Base-by-base conservation (phyloP, 148 eudicot genomes). In the Spergularia bocconei region DNA sequence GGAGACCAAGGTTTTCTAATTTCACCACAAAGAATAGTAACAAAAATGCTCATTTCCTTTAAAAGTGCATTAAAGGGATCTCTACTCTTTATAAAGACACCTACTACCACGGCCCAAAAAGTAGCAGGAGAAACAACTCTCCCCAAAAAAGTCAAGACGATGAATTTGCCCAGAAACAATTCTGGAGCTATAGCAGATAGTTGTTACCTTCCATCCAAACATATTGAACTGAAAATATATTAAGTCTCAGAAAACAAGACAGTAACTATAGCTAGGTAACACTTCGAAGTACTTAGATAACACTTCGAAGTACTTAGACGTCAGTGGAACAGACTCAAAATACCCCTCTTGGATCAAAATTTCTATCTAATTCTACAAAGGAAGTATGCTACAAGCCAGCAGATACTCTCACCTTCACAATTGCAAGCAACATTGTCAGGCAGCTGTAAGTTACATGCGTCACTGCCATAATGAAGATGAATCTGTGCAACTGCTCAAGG, bases 401-500 rank as follows among this genome's bases (percentile, higher is more conserved):
- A 70, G 50, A 61, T 33, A 55, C 17, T 47, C 61, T 60, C 72
- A 95, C 99, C 99, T 95, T 92, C 56, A 95, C 93, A 70, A 95
- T 87, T 53, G 99, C 99, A 62, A 95, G 90, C 90, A 95, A 83
- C 99, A 95, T 95, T 69, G 99, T 90, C 70, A 95, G 87, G 86
- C 97, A 95, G 84, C 99, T 95, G 80, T 95, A 95, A 77, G 97
- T 85, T 77, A 95, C 84, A 85, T 95, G 99, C 63, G 99, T 95
- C 80, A 92, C 82, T 7, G 99, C 99, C 97, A 95, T 95, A 81
- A 95, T 89, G 88, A 95, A 95, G 81, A 95, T 95, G 84, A 95
- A 95, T 47, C 99, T 87, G 78, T 95, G 99, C 75, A 95, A 85
- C 77, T 95, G 97, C 89, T 95, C 99, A 78, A 95, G 96, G 64